Percentiles rank a stretch among this genome's conserved stretches.
phyloP scores from a whole-genome alignment of 352 stramenopile genomes.

The Phytophthora citricola region DNA sequence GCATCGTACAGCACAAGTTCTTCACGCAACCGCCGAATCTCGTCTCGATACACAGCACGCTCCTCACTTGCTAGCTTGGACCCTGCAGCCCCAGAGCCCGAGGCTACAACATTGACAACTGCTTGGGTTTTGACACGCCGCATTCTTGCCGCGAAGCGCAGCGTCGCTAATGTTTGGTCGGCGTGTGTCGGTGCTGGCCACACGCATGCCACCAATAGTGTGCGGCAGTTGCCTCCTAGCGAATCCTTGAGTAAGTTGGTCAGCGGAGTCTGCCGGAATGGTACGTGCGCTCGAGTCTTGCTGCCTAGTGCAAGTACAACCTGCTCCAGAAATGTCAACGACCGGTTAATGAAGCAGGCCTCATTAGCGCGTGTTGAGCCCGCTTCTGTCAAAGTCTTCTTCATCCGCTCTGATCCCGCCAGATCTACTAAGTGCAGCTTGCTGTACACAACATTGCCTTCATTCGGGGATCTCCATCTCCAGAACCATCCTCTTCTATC shows the following conservation, averaged over 20 bases:
- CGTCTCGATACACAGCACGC: conserved; percentile 38
- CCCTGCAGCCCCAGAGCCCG: conserved; percentile 13
- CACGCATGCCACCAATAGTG: conserved; percentile 86
- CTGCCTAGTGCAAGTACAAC: conserved; percentile 91
- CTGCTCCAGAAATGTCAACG: conserved; percentile 85
- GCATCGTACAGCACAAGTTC: conserved; percentile 74
- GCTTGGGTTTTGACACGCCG: conserved; percentile 81
- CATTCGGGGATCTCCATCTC: background rate
- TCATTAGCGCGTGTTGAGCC: conserved; percentile 50
- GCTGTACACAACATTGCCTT: conserved; percentile 57
- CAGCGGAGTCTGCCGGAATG: conserved; percentile 94
- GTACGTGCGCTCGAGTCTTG: conserved; percentile 89
- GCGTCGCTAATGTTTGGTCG: conserved; percentile 88
- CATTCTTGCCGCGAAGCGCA: conserved; percentile 92
- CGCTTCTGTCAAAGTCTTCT: conserved; percentile 69
- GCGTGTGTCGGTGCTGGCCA: conserved; percentile 77
- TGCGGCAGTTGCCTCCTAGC: conserved; percentile 83
- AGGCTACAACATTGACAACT: conserved; percentile 63
- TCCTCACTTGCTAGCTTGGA: conserved; percentile 23
- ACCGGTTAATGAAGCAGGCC: conserved; percentile 65
- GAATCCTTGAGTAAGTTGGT: conserved; percentile 92
- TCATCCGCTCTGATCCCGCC: conserved; percentile 93
- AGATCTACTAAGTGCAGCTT: conserved; percentile 95
- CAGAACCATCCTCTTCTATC: conserved; percentile 19
- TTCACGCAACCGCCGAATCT: conserved; percentile 61